Evolutionary conservation across 2,329 filamentous ascomycete species (phyloP).

Genomic region (Fusarium verticillioides): DNA sequence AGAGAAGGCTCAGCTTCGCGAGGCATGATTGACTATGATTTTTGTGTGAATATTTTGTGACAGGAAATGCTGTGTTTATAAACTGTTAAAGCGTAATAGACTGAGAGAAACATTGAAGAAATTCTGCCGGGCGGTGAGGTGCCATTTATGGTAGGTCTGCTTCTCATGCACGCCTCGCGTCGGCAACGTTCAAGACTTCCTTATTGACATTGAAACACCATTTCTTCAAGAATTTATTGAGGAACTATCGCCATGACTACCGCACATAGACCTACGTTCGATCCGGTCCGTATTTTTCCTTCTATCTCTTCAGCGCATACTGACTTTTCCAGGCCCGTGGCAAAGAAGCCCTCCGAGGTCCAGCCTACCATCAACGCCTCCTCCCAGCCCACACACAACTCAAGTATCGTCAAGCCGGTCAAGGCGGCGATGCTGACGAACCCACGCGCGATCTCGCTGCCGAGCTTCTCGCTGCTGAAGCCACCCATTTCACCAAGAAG

Average conservation of each 20-base stretch:
- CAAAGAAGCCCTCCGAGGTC: constrained; percentile 93
- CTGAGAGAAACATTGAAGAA: constrained; percentile 40
- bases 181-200: not conserved
- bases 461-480: constrained; percentile 89
- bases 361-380: constrained; percentile 95
- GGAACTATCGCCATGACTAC: constrained; percentile 64
- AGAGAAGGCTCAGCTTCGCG: constrained; percentile 90
- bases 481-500: constrained; percentile 87
- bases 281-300: constrained; percentile 72
- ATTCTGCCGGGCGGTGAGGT: constrained; percentile 64
- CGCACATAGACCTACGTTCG: constrained; percentile 90
- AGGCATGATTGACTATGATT: constrained; percentile 72
- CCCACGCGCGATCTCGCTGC: constrained; percentile 81
- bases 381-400: constrained; percentile 93
- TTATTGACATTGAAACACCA: not conserved
- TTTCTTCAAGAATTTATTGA: not conserved
- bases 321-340: constrained; percentile 75
- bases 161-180: constrained; percentile 11
- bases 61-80: constrained; percentile 1
- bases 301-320: constrained; percentile 15
- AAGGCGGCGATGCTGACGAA: constrained; percentile 81
- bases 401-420: constrained; percentile 87
- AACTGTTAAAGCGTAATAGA: constrained; percentile 13
- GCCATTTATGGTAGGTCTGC: constrained; percentile 11
- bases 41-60: constrained; percentile 17